These are phyloP conservation scores for Graphiopsis chlorocephala DNA, from an alignment of 2,329 filamentous ascomycete species.

Conservation along the genomic window DNA sequence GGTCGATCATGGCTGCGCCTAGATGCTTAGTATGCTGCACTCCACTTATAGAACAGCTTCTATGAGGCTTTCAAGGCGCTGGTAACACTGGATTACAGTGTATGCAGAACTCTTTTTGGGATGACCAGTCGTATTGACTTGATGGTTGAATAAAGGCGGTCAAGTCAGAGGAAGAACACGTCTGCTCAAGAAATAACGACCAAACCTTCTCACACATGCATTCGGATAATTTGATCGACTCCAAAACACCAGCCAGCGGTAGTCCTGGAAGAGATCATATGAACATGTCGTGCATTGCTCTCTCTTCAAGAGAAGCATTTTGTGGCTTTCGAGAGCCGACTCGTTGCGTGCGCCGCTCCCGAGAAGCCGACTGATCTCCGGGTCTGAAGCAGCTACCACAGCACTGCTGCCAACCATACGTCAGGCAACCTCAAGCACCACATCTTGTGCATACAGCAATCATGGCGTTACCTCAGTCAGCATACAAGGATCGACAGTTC, in stretches of 20 bases:
- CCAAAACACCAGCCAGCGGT: not conserved
- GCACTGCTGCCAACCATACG: slow-evolving; percentile 1
- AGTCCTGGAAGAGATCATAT: not conserved
- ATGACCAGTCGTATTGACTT: not conserved
- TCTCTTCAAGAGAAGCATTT: not conserved
- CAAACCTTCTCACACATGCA: not conserved
- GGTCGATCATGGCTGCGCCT: slow-evolving; percentile 18
- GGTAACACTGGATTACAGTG: not conserved
- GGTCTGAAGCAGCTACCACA: slow-evolving; percentile 6
- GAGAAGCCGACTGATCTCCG: slow-evolving; percentile 3
- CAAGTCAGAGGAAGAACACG: not conserved
- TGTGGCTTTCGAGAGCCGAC: not conserved
- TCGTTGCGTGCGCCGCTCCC: not conserved
- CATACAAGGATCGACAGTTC: slow-evolving; percentile 83
- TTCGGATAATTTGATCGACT: not conserved
- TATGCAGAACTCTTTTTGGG: not conserved
- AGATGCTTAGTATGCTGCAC: not conserved
- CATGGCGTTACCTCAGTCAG: slow-evolving; percentile 60
- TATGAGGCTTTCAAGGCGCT: not conserved
- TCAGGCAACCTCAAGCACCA: slow-evolving; percentile 4
- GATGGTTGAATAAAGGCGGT: not conserved
- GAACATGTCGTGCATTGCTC: not conserved
- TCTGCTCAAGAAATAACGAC: not conserved
- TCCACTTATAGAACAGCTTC: not conserved
- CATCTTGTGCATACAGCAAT: slow-evolving; percentile 4